Base-by-base conservation (phyloP, 108 stramenopile species). In the Nannochloropsis gaditana region DNA sequence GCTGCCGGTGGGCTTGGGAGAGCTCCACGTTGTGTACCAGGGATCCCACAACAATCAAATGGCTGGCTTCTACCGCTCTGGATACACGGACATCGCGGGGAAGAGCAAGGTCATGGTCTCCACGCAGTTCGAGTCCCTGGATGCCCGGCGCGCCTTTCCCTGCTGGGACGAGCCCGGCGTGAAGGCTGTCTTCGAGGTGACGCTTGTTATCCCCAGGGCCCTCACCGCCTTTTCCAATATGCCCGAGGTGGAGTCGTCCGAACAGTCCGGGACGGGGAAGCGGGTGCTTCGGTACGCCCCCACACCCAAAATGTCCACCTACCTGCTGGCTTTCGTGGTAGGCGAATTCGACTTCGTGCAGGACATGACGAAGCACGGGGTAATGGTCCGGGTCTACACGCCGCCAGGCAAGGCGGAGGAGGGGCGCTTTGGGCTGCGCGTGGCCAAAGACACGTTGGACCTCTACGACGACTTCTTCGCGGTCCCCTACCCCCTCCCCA, bases 121-220 rank as follows among this genome's bases (percentile, higher is more conserved):
- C 42, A 99, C 98, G 15, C 98, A 99, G 85, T 99, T 99, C 84
- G 98, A 99, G 91, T 92, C 95, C 42, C 86, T 97, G 82, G 97
- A 99, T 91, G 97, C 97, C 11, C 82, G 93, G 44, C 93, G 95
- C 19, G 94, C 94, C 79, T 97, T 99, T 88, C 97, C 97, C 43
- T 97, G 98, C 89, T 95, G 96, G 92, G 98, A 99, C 90, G 98
- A 99, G 92, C 98, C 98, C 9, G 93, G 93, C 43, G 93, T 94
- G 80, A 99, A 99, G 91, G 96, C 96, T 11, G 91, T 93, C 15
- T 97, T 99, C 83, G 87, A 86, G 31, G 89, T 97, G 41, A 94
- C 96, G 1, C 86, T 96, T 84, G 89, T 91, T 15, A 92, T 96
- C 2, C 94, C 96, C 41, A 84, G 87, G 59, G 85, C 93, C 31